Conservation (phyloP, 208 protist species). For the Endotrypanum monterogeii region DNA sequence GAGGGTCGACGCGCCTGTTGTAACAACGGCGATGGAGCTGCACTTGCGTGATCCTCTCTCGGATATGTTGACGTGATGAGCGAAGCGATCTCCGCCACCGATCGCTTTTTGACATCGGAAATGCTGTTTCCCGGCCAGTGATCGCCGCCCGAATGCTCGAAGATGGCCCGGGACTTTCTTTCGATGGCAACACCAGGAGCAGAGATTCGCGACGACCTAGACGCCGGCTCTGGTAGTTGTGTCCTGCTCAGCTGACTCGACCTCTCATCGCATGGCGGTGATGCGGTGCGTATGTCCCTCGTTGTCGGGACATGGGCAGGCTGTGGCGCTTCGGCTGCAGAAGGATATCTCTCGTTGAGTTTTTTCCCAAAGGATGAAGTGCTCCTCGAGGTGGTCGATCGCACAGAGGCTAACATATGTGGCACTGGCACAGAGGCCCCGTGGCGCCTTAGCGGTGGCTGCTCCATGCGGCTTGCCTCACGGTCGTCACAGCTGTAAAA, state of each 20-base stretch:
- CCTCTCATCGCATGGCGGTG: background rate
- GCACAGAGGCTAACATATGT: slow-evolving; percentile 8
- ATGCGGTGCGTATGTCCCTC: background rate
- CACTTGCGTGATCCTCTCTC: background rate
- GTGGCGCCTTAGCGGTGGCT: slow-evolving; percentile 13
- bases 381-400: slow-evolving; percentile 7
- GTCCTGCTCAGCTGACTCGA: background rate
- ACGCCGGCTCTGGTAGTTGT: background rate
- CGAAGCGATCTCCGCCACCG: background rate
- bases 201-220: background rate
- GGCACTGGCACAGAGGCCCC: slow-evolving; percentile 23
- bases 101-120: background rate
- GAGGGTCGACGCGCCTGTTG: slow-evolving; percentile 5
- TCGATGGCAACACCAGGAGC: background rate
- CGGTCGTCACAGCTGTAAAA: slow-evolving; percentile 9
- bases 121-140: background rate
- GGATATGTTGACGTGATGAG: background rate
- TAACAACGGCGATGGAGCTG: slow-evolving; percentile 7
- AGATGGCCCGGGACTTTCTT: background rate
- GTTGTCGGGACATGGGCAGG: background rate
- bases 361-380: slow-evolving; percentile 7
- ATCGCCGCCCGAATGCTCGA: background rate
- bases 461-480: background rate
- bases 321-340: background rate
- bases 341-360: slow-evolving; percentile 1